Evolutionary conservation across 106 monocot species (phyloP).

Genomic region (Phalaenopsis aphrodite): DNA sequence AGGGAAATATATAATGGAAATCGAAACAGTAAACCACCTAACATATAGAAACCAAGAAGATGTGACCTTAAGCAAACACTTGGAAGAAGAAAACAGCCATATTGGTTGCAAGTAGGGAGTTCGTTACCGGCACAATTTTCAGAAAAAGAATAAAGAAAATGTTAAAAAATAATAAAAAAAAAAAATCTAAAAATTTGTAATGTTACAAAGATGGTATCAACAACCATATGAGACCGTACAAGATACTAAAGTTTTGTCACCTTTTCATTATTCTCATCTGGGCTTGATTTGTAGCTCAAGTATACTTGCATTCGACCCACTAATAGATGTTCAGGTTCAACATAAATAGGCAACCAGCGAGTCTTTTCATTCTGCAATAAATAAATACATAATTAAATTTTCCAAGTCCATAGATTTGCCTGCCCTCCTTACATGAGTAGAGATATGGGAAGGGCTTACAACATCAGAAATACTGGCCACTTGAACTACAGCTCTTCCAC

Average conservation of each 20-base stretch:
- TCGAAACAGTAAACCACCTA: neutral
- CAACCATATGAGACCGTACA: no score
- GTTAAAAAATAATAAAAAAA: no score
- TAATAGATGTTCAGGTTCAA: slow-evolving; percentile 72
- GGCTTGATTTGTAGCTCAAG: slow-evolving; percentile 41
- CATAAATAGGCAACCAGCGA: slow-evolving; percentile 73
- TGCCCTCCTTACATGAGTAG: neutral
- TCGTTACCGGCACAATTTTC: neutral
- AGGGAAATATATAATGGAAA: neutral
- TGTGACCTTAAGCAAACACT: neutral
- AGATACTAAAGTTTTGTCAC: slow-evolving; percentile 11
- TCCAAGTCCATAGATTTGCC: neutral
- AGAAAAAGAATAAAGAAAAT: neutral
- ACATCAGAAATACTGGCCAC: slow-evolving; percentile 54
- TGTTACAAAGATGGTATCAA: no score
- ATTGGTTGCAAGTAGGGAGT: neutral
- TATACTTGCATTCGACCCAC: slow-evolving; percentile 68
- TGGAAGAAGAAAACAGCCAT: neutral
- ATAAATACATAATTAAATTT: neutral
- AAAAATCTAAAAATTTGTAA: no score
- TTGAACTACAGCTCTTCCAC: slow-evolving; percentile 63
- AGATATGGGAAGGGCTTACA: slow-evolving; percentile 22
- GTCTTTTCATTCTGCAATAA: slow-evolving; percentile 50
- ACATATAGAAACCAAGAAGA: neutral
- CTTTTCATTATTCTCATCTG: slow-evolving; percentile 55